Evolutionary conservation across 1,284 basidiomycete species (phyloP).

Genomic region (Tilletia indica): DNA sequence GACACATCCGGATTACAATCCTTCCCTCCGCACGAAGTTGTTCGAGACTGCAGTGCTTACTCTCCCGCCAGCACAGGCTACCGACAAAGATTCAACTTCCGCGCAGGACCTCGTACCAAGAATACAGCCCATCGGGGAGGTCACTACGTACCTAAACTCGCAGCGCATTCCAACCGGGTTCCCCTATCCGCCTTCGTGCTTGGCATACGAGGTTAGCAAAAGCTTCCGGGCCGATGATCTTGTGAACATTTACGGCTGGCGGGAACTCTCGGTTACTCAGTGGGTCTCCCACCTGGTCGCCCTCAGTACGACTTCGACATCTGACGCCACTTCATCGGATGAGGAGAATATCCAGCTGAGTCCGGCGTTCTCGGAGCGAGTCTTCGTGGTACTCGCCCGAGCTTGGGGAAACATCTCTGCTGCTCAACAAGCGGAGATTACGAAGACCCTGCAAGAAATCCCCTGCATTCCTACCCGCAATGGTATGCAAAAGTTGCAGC

Average conservation of each 20-base stretch:
- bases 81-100: not conserved
- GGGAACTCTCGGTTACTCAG: conserved; percentile 71
- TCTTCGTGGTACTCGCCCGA: conserved; percentile 70
- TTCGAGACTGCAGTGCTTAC: conserved; percentile 42
- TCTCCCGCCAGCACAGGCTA: conserved; percentile 18
- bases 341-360: conserved; percentile 67
- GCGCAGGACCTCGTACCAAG: not conserved
- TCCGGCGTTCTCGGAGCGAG: conserved; percentile 76
- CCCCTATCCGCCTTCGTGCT: conserved; percentile 73
- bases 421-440: conserved; percentile 65
- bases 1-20: conserved; percentile 54
- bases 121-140: conserved; percentile 62
- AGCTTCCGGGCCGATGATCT: conserved; percentile 61
- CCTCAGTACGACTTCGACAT: conserved; percentile 57
- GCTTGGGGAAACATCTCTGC: conserved; percentile 73
- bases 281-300: conserved; percentile 73
- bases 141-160: conserved; percentile 73
- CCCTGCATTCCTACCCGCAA: conserved; percentile 79
- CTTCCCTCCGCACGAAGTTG: conserved; percentile 46
- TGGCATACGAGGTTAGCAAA: conserved; percentile 69
- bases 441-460: conserved; percentile 65
- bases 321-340: conserved; percentile 10
- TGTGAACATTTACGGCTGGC: conserved; percentile 65
- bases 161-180: conserved; percentile 76
- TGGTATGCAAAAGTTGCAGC: conserved; percentile 71